phyloP scores from a whole-genome alignment of 139 green algal genomes.

The Gonium pectorale region DNA sequence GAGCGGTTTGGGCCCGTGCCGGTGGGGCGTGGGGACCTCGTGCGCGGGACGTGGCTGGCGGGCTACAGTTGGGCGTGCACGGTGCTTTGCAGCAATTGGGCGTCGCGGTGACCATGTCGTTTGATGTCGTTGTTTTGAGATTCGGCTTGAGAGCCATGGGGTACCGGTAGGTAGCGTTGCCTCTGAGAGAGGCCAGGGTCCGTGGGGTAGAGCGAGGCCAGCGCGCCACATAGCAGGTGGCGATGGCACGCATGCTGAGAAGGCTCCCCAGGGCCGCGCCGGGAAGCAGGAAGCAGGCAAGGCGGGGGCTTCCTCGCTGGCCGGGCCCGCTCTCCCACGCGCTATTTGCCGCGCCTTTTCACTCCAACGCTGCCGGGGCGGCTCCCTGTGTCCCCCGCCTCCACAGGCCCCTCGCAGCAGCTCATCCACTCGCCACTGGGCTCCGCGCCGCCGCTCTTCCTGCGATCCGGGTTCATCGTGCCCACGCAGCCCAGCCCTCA shows the following conservation, averaged over 20 bases:
- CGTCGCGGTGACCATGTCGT: too few relatives aligned
- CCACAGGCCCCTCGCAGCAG: slow-evolving; percentile 9
- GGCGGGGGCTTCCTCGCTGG: not conserved
- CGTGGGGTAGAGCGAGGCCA: too few relatives aligned
- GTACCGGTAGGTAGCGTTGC: too few relatives aligned
- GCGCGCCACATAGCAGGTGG: too few relatives aligned
- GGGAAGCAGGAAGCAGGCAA: not conserved
- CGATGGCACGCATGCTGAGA: too few relatives aligned
- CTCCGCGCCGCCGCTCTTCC: slow-evolving; percentile 13
- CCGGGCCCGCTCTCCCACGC: not conserved
- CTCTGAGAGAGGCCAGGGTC: too few relatives aligned
- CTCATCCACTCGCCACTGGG: slow-evolving; percentile 6
- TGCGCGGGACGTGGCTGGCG: not conserved
- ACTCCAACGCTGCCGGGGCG: not conserved
- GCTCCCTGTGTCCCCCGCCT: not conserved
- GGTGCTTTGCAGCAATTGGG: not conserved
- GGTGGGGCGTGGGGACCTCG: not conserved
- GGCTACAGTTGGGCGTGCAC: too few relatives aligned
- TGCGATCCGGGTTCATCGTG: slow-evolving; percentile 2
- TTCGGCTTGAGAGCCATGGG: too few relatives aligned
- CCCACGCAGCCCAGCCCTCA: slow-evolving; percentile 1
- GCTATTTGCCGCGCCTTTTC: too few relatives aligned
- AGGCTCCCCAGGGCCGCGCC: too few relatives aligned
- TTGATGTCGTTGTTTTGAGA: too few relatives aligned
- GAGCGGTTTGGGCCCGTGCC: not conserved